Conservation (phyloP, 345 rosid genomes). For the Brassica carinata region DNA sequence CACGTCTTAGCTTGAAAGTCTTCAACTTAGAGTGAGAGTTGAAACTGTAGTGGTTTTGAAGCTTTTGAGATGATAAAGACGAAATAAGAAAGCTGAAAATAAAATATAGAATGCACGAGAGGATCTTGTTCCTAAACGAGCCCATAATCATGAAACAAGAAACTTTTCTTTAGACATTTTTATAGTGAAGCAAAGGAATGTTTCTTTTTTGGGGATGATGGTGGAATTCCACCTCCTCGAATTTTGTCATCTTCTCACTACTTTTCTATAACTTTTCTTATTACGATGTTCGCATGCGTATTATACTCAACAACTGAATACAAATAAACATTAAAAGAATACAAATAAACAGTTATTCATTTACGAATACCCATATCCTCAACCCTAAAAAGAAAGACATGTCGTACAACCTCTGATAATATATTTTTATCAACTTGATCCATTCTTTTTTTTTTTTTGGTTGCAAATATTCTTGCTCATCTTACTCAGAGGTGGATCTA, state of each 20-base stretch:
- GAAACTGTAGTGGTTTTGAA: conserved; percentile 8
- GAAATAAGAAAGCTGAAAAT: not conserved
- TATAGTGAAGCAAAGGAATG: conserved; percentile 32
- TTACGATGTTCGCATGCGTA: conserved; percentile 29
- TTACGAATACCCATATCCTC: not conserved
- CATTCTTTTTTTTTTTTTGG: too few relatives aligned
- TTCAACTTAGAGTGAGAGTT: conserved; percentile 13
- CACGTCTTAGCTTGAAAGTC: conserved; percentile 18
- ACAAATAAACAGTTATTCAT: not conserved
- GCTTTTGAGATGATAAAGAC: conserved; percentile 29
- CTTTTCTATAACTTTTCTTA: not conserved
- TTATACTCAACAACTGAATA: not conserved
- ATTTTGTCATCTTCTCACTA: conserved; percentile 26
- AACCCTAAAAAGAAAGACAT: not conserved
- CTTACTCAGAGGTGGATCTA: too few relatives aligned
- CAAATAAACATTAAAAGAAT: too few relatives aligned
- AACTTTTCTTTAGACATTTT: not conserved
- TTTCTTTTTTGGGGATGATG: conserved; percentile 35
- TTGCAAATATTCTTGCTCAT: too few relatives aligned
- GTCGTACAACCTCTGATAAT: not conserved
- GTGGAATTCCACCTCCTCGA: conserved; percentile 34
- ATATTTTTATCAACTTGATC: too few relatives aligned
- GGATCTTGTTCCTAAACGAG: not conserved
- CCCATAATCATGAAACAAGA: not conserved
- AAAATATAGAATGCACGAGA: conserved; percentile 17